These are phyloP conservation scores for Phialemonium atrogriseum DNA, from an alignment of 2,329 filamentous ascomycete species.

Conservation along the genomic window DNA sequence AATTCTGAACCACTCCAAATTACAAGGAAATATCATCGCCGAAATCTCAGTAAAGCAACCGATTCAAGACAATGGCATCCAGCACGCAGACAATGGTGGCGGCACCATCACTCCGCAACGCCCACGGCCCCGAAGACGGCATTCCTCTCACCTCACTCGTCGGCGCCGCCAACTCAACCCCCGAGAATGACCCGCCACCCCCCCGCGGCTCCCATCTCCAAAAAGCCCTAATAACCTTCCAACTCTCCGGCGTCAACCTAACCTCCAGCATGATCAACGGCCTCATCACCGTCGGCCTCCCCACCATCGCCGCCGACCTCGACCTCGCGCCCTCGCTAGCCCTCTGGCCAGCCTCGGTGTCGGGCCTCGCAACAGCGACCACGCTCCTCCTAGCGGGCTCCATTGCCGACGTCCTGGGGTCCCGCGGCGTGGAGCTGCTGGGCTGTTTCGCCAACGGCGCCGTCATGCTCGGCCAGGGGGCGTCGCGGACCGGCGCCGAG, in stretches of 20 bases:
- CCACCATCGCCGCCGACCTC: constrained; percentile 29
- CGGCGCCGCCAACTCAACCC: too few relatives aligned
- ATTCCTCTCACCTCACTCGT: too few relatives aligned
- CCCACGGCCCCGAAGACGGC: too few relatives aligned
- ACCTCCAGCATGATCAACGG: constrained; percentile 19
- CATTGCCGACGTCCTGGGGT: constrained; percentile 28
- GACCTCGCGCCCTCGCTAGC: constrained; percentile 22
- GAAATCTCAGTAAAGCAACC: too few relatives aligned
- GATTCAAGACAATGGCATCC: too few relatives aligned
- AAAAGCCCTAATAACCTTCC: too few relatives aligned
- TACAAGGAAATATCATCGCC: too few relatives aligned
- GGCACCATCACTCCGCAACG: too few relatives aligned
- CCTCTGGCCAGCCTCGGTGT: constrained; percentile 30
- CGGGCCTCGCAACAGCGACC: constrained; percentile 25
- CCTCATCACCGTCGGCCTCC: constrained; percentile 29
- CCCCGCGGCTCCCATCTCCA: too few relatives aligned
- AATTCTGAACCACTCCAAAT: too few relatives aligned
- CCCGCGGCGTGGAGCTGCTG: constrained; percentile 21
- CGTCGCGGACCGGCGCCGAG: constrained; percentile 20
- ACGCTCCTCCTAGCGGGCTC: constrained; percentile 29
- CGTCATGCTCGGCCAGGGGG: constrained; percentile 23
- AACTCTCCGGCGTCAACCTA: constrained; percentile 18
- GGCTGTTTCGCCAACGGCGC: constrained; percentile 22
- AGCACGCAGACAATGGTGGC: too few relatives aligned
- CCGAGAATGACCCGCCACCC: too few relatives aligned